phyloP scores from a whole-genome alignment of 441 rosid species.

The Euphorbia corollata region DNA sequence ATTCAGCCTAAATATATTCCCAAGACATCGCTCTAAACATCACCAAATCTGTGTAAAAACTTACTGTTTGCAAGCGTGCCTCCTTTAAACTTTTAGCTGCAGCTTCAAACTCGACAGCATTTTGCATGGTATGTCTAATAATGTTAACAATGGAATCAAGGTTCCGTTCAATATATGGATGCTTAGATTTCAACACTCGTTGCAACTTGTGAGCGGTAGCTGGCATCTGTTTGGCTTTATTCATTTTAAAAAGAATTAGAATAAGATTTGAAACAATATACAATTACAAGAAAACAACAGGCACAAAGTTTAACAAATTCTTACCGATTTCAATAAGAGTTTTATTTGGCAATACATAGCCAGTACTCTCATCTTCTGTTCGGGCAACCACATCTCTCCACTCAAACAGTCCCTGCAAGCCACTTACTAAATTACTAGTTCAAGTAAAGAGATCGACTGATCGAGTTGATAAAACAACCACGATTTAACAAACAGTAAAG shows the following conservation, averaged over 20 bases:
- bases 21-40: neutral
- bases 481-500: neutral
- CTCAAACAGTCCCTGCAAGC: conserved; percentile 62
- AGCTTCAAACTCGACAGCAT: conserved; percentile 57
- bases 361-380: conserved; percentile 86
- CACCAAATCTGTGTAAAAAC: conserved; percentile 19
- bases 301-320: conserved; percentile 13
- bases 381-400: conserved; percentile 91
- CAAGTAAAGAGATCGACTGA: neutral
- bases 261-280: conserved; percentile 13
- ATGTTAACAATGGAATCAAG: conserved; percentile 50
- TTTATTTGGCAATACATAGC: conserved; percentile 81
- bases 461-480: neutral
- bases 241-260: conserved; percentile 14
- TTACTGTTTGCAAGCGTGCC: conserved; percentile 37
- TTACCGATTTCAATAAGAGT: conserved; percentile 77
- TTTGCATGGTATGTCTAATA: conserved; percentile 61
- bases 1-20: too few species aligned
- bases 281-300: conserved; percentile 6
- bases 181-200: conserved; percentile 53
- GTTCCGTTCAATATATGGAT: conserved; percentile 58
- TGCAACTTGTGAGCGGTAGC: conserved; percentile 47
- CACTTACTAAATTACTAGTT: conserved; percentile 8
- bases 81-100: conserved; percentile 46
- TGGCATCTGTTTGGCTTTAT: conserved; percentile 83